phyloP scores from a whole-genome alignment of 1,139 yeast species.

The Groenewaldozyma sp. region DNA sequence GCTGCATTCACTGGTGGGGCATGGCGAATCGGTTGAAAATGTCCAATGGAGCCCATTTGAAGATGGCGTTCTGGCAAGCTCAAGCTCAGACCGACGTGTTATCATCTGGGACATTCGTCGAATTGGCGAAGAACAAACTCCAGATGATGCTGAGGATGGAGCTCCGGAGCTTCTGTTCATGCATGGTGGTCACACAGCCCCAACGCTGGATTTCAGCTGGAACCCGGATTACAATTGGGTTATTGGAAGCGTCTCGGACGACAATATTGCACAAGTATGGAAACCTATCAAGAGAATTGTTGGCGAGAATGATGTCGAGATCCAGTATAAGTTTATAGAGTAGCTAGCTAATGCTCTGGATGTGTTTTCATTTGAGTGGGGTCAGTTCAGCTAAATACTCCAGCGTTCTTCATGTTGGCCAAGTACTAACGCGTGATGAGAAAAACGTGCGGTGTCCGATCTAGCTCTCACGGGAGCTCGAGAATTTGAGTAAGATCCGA shows the following conservation, averaged over 20 bases:
- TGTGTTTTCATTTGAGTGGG: too few species aligned
- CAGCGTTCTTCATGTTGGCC: too few species aligned
- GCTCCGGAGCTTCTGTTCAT: conserved; percentile 36
- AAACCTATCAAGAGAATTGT: conserved; percentile 12
- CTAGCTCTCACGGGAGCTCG: too few species aligned
- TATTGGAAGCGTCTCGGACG: conserved; percentile 75
- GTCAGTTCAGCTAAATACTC: too few species aligned
- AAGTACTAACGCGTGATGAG: too few species aligned
- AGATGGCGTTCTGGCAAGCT: conserved; percentile 57
- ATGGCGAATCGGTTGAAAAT: conserved; percentile 54
- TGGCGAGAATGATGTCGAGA: conserved; percentile 3
- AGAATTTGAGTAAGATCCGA: too few species aligned
- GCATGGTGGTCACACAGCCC: conserved; percentile 86
- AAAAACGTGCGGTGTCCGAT: too few species aligned
- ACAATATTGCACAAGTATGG: conserved; percentile 83
- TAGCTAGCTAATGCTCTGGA: too few species aligned
- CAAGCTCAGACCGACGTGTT: conserved; percentile 66
- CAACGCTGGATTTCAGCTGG: conserved; percentile 83
- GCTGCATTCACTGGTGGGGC: conserved; percentile 38
- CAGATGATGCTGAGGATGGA: conserved; percentile 36
- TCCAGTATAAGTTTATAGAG: background rate
- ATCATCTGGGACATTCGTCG: conserved; percentile 59
- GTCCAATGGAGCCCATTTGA: conserved; percentile 70
- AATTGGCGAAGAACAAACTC: conserved; percentile 33
- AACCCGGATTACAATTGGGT: conserved; percentile 62